These are phyloP conservation scores for Themeda triandra DNA, from an alignment of 176 grass and related monocot genomes.

Conservation along the genomic window DNA sequence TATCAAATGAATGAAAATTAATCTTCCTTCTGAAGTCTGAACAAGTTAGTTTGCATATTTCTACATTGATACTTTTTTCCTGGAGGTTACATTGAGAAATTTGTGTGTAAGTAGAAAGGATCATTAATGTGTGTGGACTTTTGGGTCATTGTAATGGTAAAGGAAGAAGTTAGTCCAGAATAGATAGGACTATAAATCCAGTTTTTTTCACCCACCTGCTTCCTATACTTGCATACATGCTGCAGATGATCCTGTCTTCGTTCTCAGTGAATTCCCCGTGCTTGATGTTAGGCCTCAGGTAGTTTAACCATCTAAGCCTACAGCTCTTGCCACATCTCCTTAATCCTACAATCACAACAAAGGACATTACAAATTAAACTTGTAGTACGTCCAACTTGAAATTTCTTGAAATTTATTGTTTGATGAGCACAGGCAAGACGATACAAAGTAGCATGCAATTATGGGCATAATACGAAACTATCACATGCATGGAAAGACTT, in stretches of 20 bases:
- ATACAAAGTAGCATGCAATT: not conserved
- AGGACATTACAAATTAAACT: not conserved
- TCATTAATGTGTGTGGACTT: not conserved
- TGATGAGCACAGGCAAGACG: not conserved
- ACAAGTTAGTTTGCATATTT: too few species aligned
- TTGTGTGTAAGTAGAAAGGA: not conserved
- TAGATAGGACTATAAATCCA: not conserved
- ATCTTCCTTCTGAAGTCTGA: too few species aligned
- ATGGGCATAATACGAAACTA: not conserved
- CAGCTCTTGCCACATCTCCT: conserved; percentile 97
- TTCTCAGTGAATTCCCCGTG: conserved; percentile 90
- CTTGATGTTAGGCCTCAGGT: conserved; percentile 89
- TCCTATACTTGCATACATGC: conserved; percentile 74
- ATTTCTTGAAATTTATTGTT: not conserved
- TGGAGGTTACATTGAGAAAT: not conserved
- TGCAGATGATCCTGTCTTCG: conserved; percentile 83
- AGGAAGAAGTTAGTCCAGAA: not conserved
- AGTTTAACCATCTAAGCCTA: conserved; percentile 95
- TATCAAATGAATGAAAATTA: too few species aligned
- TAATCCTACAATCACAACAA: conserved; percentile 45
- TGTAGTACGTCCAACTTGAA: not conserved
- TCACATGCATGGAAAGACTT: not conserved
- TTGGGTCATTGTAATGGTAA: not conserved
- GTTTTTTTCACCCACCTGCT: conserved; percentile 66
- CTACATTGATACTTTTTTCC: not conserved